Base-by-base conservation (phyloP, 192 early-diverging fungal species). In the Cetraspora pellucida region DNA sequence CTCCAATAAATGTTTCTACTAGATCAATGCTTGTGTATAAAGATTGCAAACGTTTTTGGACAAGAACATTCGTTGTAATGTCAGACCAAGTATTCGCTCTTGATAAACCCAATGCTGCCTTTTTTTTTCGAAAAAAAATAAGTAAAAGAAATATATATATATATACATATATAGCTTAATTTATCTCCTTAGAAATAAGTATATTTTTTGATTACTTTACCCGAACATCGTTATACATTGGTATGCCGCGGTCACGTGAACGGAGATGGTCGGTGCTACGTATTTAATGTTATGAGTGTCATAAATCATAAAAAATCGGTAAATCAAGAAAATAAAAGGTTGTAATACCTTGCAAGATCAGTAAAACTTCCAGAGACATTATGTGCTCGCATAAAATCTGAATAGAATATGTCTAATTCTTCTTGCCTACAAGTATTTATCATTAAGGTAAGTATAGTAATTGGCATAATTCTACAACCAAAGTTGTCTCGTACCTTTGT, bases 161-260 rank as follows among this genome's bases (percentile, higher is more conserved):
- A 37, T 37, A 37, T 37, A 37, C 7, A 37, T 7, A 7, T 37
- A 37, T 37, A 37, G 1, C 7, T 37, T 37, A 37, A 37, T 37
- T 37, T 37, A 37, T 37, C 37, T 37, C 37, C 7, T 37, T 7
- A 37, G 37, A 37, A 37, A 37, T 37, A 37, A 37, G 1, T 37
- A n/a, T n/a, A n/a, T 7, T 2, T 37, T 37, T 37, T 1, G 0
- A 37, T 37, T 37, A 77, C 3, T 43, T 50, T 44, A 16, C 63
- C 16, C 75, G 4, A n/a, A 37, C 64, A 30, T 77, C 54, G 43
- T 78, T 78, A 54, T 78, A 78, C 27, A 23, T 45, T 77, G 67
- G 67, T 16, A 69, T 45, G 21, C 67, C 67, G 44, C 21, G 44
- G 49, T 49, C 60, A 30, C 60, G 23, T 28, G 16, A 23, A 49